These are phyloP conservation scores for Fusarium proliferatum DNA, from an alignment of 2,329 filamentous ascomycete species.

Conservation along the genomic window DNA sequence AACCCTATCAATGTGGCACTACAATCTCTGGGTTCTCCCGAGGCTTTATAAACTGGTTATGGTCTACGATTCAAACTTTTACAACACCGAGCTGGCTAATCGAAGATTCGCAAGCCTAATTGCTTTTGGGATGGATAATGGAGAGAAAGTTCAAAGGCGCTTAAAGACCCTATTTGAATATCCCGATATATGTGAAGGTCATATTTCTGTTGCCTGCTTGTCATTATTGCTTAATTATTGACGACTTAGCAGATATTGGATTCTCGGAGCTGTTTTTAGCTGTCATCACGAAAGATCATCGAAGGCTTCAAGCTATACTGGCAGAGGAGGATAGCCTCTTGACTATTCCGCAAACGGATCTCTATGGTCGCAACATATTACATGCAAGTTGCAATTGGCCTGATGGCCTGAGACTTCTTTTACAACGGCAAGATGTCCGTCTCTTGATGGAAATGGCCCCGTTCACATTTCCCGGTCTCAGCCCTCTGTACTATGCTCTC, in stretches of 20 bases:
- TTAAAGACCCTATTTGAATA: too few relatives aligned
- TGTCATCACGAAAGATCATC: accelerated
- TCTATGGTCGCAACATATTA: neutral
- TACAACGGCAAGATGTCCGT: accelerated
- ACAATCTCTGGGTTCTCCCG: too few relatives aligned
- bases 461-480: too few relatives aligned
- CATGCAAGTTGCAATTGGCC: neutral
- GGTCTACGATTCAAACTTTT: too few relatives aligned
- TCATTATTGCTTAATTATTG: too few relatives aligned
- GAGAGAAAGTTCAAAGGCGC: too few relatives aligned
- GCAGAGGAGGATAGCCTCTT: accelerated
- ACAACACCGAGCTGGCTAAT: too few relatives aligned
- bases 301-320: accelerated
- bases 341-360: neutral
- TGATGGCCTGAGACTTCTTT: neutral
- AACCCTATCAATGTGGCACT: too few relatives aligned
- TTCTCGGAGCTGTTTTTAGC: neutral
- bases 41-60: too few relatives aligned
- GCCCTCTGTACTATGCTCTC: neutral
- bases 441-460: neutral
- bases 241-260: neutral
- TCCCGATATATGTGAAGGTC: neutral
- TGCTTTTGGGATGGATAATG: too few relatives aligned
- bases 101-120: too few relatives aligned
- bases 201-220: too few relatives aligned